phyloP scores from a whole-genome alignment of 2,329 filamentous ascomycete genomes.

The Epichloe brachyelytri region DNA sequence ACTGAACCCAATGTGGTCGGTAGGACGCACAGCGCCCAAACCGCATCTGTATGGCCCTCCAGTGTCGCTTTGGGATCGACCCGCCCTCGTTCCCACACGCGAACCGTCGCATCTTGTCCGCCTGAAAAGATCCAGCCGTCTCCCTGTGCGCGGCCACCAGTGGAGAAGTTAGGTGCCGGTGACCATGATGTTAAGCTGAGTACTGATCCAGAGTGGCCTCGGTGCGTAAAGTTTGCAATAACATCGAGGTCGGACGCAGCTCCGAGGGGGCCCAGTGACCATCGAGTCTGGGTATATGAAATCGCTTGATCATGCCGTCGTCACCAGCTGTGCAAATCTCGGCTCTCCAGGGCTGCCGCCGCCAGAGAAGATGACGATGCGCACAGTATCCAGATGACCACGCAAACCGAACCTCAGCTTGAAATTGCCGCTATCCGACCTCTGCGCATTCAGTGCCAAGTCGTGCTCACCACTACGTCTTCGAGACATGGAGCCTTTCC shows the following conservation, averaged over 20 bases:
- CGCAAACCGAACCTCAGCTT: slow-evolving; percentile 86
- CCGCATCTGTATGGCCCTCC: slow-evolving; percentile 87
- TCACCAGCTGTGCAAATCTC: slow-evolving; percentile 95
- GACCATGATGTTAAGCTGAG: slow-evolving; percentile 80
- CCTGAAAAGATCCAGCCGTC: slow-evolving; percentile 99
- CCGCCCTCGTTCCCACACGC: slow-evolving; percentile 88
- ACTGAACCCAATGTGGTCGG: slow-evolving; percentile 70
- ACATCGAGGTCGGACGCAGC: slow-evolving; percentile 75
- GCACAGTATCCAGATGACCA: slow-evolving; percentile 86
- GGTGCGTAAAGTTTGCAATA: slow-evolving; percentile 85
- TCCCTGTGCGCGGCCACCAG: slow-evolving; percentile 72
- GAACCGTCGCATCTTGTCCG: slow-evolving; percentile 82
- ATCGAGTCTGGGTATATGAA: slow-evolving; percentile 82
- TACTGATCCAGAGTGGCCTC: slow-evolving; percentile 84
- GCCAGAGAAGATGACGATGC: slow-evolving; percentile 91
- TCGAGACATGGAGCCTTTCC: slow-evolving; percentile 68
- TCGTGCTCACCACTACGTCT: slow-evolving; percentile 59
- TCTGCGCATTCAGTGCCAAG: slow-evolving; percentile 40
- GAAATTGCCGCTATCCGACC: slow-evolving; percentile 63
- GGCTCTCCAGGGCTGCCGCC: slow-evolving; percentile 86
- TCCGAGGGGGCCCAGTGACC: slow-evolving; percentile 30
- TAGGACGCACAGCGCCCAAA: slow-evolving; percentile 90
- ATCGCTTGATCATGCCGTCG: slow-evolving; percentile 90
- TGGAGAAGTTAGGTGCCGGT: slow-evolving; percentile 76
- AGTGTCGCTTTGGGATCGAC: slow-evolving; percentile 92